phyloP scores from a whole-genome alignment of 1,139 yeast species.

The Suhomyces taliae region DNA sequence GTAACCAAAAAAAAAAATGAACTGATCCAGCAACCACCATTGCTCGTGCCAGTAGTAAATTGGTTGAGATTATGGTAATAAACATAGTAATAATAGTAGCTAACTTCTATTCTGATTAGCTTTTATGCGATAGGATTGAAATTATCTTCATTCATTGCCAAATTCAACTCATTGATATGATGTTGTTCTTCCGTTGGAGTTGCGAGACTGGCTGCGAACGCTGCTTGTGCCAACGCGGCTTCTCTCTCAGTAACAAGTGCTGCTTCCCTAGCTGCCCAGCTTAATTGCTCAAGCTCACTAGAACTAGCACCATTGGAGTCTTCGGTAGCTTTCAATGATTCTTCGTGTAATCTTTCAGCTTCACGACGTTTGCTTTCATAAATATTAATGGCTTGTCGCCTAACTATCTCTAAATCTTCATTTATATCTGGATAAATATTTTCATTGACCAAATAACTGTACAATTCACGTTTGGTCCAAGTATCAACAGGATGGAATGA shows the following conservation, averaged over 20 bases:
- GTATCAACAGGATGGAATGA: conserved; percentile 11
- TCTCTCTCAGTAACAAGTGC: conserved; percentile 5
- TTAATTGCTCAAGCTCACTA: neutral
- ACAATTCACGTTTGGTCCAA: conserved; percentile 24
- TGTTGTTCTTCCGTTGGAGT: neutral
- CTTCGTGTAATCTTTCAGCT: conserved; percentile 1
- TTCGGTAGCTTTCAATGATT: neutral
- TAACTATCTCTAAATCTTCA: conserved; percentile 18
- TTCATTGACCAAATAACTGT: conserved; percentile 17
- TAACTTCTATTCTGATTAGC: too few species aligned
- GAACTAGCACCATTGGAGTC: neutral
- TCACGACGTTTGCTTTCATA: conserved; percentile 6
- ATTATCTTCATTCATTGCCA: too few species aligned
- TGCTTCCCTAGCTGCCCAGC: conserved; percentile 3
- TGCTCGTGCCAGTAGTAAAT: too few species aligned
- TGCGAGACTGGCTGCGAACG: conserved; percentile 5
- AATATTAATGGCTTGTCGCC: conserved; percentile 15
- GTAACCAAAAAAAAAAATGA: too few species aligned
- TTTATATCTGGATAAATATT: conserved; percentile 21
- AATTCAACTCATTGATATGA: neutral
- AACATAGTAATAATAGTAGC: neutral
- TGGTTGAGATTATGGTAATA: neutral
- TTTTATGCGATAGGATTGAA: too few species aligned
- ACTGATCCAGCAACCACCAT: too few species aligned
- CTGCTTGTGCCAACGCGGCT: conserved; percentile 7